A percentile compares a stretch with the other conserved stretches of the same genome.
Evolutionary conservation across 1,139 yeast genomes (phyloP).

Genomic region (Blastobotrys buckinghamii): DNA sequence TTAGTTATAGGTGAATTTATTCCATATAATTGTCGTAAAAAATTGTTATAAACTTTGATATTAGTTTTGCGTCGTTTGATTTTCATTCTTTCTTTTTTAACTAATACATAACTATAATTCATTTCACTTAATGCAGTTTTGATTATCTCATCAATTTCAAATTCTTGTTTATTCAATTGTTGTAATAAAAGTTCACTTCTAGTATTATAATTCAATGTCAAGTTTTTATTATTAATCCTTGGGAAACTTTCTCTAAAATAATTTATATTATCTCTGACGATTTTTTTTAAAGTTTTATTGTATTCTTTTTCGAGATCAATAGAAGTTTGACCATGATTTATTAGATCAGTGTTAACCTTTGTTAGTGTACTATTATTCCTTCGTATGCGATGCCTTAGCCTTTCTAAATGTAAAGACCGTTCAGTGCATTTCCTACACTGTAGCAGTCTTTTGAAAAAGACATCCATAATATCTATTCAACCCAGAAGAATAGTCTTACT

Average conservation of each 20-base stretch:
- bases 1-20: neutral
- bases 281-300: slow-evolving; percentile 10
- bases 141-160: slow-evolving; percentile 5
- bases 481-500: too few species aligned
- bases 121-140: slow-evolving; percentile 1
- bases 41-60: slow-evolving; percentile 23
- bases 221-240: neutral
- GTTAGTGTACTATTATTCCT: neutral
- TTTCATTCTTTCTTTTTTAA: slow-evolving; percentile 2
- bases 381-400: neutral
- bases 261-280: slow-evolving; percentile 9
- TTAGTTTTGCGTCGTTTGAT: slow-evolving; percentile 5
- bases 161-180: neutral
- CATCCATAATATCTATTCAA: slow-evolving; percentile 6
- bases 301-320: slow-evolving; percentile 10
- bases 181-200: neutral
- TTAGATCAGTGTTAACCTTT: neutral
- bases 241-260: neutral
- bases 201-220: neutral
- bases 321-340: neutral
- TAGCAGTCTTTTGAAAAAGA: slow-evolving; percentile 5
- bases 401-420: slow-evolving; percentile 1
- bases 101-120: slow-evolving; percentile 3
- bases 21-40: slow-evolving; percentile 35
- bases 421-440: slow-evolving; percentile 6